Percentiles rank a stretch among this genome's conserved stretches.
Evolutionary conservation across 345 rosid species (phyloP).

Genomic region (Eucalyptus regnans): DNA sequence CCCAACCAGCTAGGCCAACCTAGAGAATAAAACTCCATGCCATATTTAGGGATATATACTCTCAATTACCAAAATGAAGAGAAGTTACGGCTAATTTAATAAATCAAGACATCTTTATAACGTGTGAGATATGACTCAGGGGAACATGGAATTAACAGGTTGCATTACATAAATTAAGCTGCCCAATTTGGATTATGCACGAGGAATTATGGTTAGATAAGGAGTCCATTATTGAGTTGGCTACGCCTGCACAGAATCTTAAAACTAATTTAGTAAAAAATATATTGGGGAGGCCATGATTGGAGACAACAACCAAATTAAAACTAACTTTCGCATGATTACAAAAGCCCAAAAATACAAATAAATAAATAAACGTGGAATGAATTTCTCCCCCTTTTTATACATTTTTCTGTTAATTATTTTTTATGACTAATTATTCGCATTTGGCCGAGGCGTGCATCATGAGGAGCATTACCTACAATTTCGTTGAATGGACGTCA

Average conservation of each 20-base stretch:
- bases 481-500: background rate
- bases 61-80: background rate
- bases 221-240: background rate
- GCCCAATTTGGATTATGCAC: background rate
- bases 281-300: background rate
- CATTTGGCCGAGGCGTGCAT: background rate
- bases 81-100: background rate
- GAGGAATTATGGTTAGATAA: background rate
- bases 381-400: background rate
- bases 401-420: background rate
- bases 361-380: background rate
- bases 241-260: background rate
- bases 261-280: background rate
- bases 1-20: background rate
- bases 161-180: background rate
- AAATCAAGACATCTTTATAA: background rate
- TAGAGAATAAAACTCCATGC: rapidly evolving
- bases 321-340: background rate
- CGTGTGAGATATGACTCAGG: background rate
- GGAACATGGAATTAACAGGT: background rate
- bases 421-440: background rate
- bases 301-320: background rate
- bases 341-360: background rate
- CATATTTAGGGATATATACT: background rate
- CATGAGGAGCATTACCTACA: background rate